These are phyloP conservation scores for Agrostemma githago DNA, from an alignment of 148 eudicot species.

Conservation along the genomic window DNA sequence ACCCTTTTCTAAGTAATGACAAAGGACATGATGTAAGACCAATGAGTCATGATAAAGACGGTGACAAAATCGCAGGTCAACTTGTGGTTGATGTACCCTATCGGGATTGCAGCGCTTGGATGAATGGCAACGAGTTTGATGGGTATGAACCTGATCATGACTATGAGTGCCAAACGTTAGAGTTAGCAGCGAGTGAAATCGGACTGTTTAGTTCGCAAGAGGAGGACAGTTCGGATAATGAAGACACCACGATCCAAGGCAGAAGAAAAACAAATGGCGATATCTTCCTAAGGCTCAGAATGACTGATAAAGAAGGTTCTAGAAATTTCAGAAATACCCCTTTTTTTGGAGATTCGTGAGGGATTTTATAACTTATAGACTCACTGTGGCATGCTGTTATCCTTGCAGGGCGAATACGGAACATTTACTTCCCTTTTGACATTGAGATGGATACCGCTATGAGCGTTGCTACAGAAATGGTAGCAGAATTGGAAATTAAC, in stretches of 20 bases:
- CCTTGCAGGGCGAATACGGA: constrained; percentile 58
- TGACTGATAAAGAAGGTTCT: constrained; percentile 64
- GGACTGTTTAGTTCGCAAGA: constrained; percentile 37
- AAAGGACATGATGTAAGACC: constrained; percentile 27
- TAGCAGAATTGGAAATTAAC: constrained; percentile 59
- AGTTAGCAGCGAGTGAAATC: constrained; percentile 37
- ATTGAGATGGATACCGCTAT: constrained; percentile 61
- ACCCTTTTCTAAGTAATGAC: constrained; percentile 33
- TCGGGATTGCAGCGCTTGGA: constrained; percentile 24
- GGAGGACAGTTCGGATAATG: constrained; percentile 37
- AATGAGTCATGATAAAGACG: constrained; percentile 28
- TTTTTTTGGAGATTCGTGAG: not conserved
- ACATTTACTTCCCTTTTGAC: constrained; percentile 82
- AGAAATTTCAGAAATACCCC: not conserved
- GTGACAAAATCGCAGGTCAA: constrained; percentile 24
- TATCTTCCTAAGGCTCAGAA: constrained; percentile 62
- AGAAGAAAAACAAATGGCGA: constrained; percentile 48
- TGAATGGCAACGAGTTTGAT: constrained; percentile 25
- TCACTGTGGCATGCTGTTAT: not conserved
- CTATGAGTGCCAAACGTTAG: constrained; percentile 31
- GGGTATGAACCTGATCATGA: constrained; percentile 40
- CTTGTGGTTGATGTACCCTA: constrained; percentile 34
- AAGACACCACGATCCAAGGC: constrained; percentile 54
- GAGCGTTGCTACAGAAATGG: constrained; percentile 79
- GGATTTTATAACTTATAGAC: not conserved